Percentiles rank a stretch among this genome's conserved stretches.
Conservation (phyloP, 805 yeast species). For the Barnettozyma californica region DNA sequence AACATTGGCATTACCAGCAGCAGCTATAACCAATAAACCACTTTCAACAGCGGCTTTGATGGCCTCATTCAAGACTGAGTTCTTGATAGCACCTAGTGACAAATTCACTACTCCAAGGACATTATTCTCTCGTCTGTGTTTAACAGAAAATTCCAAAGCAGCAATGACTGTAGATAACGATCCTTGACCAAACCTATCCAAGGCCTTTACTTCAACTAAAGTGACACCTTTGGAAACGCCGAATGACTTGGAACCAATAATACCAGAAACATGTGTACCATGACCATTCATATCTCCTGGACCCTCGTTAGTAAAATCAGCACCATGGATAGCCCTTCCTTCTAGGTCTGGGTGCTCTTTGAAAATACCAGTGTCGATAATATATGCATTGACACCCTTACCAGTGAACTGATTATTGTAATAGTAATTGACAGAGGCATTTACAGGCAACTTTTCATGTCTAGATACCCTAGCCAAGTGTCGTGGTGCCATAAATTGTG, state of each 20-base stretch:
- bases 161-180: constrained; percentile 57
- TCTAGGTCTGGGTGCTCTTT: constrained; percentile 57
- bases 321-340: constrained; percentile 54
- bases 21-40: constrained; percentile 70
- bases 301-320: constrained; percentile 50
- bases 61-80: constrained; percentile 65
- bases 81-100: constrained; percentile 72
- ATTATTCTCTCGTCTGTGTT: constrained; percentile 38
- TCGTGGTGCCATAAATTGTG: constrained; percentile 50
- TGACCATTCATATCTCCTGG: constrained; percentile 77
- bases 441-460: constrained; percentile 30
- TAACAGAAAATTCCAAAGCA: constrained; percentile 64
- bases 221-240: constrained; percentile 77
- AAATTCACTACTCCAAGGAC: constrained; percentile 65
- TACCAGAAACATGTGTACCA: constrained; percentile 92
- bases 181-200: constrained; percentile 67
- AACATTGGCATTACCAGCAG: constrained; percentile 80
- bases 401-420: constrained; percentile 48
- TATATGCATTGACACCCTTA: constrained; percentile 61
- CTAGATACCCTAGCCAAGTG: constrained; percentile 65
- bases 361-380: constrained; percentile 81
- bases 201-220: constrained; percentile 70
- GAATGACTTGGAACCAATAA: constrained; percentile 70
- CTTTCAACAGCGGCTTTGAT: constrained; percentile 67
- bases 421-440: constrained; percentile 35